Evolutionary conservation across 176 grass and related monocot species (phyloP).

Genomic region (Chrysopogon serrulatus): DNA sequence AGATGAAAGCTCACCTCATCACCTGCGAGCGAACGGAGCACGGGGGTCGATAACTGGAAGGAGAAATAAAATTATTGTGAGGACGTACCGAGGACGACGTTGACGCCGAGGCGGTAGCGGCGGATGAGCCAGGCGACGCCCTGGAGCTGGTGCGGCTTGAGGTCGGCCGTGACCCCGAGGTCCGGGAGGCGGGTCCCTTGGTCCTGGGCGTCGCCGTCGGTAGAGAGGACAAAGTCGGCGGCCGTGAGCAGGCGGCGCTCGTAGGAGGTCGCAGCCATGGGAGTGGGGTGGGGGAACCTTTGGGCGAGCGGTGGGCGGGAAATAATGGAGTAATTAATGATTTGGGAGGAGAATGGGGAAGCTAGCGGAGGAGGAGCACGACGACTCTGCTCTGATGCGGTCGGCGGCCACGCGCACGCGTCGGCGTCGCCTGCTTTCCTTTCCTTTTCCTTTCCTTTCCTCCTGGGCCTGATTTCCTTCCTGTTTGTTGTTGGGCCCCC

Average conservation of each 20-base stretch:
- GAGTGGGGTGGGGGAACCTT: no score
- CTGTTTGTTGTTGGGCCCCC: no score
- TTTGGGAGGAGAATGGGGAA: neutral
- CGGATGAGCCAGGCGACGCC: constrained; percentile 78
- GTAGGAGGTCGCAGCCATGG: constrained; percentile 23
- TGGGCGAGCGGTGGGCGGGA: neutral
- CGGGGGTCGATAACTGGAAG: neutral
- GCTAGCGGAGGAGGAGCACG: neutral
- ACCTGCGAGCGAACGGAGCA: neutral
- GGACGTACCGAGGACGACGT: constrained; percentile 64
- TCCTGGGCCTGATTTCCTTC: neutral
- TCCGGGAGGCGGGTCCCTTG: neutral
- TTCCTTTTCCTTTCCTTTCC: no score
- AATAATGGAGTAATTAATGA: no score
- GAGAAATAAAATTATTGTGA: no score
- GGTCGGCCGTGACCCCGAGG: constrained; percentile 55
- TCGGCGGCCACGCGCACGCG: neutral
- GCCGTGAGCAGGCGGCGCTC: constrained; percentile 57
- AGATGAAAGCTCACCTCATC: constrained; percentile 60
- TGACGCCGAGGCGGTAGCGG: constrained; percentile 77
- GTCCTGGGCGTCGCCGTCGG: constrained; percentile 14
- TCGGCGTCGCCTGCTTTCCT: neutral
- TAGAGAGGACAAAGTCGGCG: constrained; percentile 59
- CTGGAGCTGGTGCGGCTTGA: constrained; percentile 83
- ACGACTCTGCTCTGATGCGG: no score